A percentile compares a stretch with the other conserved stretches of the same genome.
These are phyloP conservation scores for Mycosarcoma maydis DNA, from an alignment of 1,284 basidiomycete genomes.

Conservation along the genomic window DNA sequence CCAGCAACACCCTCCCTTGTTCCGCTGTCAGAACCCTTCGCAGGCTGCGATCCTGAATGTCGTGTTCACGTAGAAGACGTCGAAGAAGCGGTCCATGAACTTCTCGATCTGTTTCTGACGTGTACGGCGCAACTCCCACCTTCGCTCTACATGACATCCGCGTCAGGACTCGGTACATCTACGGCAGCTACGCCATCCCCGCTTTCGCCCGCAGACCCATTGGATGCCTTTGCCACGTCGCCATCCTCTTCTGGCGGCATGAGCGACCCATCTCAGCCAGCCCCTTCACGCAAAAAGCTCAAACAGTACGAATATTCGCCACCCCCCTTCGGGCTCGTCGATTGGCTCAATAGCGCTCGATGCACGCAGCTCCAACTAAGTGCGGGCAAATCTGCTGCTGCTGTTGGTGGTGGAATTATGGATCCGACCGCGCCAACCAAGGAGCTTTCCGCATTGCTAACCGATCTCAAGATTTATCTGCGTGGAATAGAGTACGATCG, in stretches of 20 bases:
- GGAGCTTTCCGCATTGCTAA: conserved; percentile 30
- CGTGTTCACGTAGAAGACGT: conserved; percentile 41
- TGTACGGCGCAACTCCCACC: conserved; percentile 30
- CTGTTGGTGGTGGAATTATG: too few relatives aligned
- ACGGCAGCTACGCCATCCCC: conserved; percentile 33
- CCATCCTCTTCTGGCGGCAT: conserved; percentile 24
- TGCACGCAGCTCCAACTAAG: conserved; percentile 18
- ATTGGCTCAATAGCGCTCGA: conserved; percentile 40
- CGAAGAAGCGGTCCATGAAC: conserved; percentile 48
- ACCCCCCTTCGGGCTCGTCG: conserved; percentile 41
- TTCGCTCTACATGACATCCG: conserved; percentile 26
- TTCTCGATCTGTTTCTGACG: conserved; percentile 45
- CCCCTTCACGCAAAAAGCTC: conserved; percentile 14
- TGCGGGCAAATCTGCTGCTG: too few relatives aligned
- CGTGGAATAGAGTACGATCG: conserved; percentile 48
- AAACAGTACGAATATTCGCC: conserved; percentile 48
- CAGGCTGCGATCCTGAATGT: conserved; percentile 14
- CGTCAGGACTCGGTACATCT: conserved; percentile 3
- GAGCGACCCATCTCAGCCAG: conserved; percentile 12
- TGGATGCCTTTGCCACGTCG: conserved; percentile 17
- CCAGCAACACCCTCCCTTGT: background rate
- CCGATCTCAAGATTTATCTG: conserved; percentile 51
- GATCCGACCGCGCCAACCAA: conserved; percentile 31
- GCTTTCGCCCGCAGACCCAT: conserved; percentile 37
- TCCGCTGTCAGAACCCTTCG: conserved; percentile 27